Percentiles rank a stretch among this genome's conserved stretches.
Conservation (phyloP, 257 asterid genomes). For the Przewalskia tangutica region DNA sequence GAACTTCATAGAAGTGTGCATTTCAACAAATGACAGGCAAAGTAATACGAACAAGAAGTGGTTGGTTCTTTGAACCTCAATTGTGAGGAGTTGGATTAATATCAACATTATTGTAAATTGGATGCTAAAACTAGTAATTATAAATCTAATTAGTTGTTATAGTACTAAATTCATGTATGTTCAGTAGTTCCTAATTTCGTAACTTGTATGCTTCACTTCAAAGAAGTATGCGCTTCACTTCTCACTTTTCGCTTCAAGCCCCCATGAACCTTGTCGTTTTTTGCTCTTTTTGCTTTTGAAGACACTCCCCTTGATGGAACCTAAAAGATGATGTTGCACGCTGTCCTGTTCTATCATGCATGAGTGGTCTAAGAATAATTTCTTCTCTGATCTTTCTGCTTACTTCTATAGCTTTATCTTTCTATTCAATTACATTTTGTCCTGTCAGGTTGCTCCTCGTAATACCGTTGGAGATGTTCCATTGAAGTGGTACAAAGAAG, state of each 20-base stretch:
- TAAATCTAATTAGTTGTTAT: not conserved
- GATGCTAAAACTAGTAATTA: not conserved
- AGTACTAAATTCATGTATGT: too few species aligned
- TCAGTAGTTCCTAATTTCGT: too few species aligned
- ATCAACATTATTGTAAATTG: not conserved
- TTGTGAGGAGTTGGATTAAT: not conserved
- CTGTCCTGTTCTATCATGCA: not conserved
- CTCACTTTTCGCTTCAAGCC: not conserved
- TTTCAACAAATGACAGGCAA: not conserved
- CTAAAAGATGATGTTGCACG: not conserved
- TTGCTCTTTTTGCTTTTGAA: not conserved
- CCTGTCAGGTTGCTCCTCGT: slow-evolving; percentile 71
- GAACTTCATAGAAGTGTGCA: not conserved
- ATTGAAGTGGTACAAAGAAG: slow-evolving; percentile 76
- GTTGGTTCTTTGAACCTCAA: not conserved
- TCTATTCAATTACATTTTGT: slow-evolving; percentile 1
- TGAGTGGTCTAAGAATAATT: not conserved
- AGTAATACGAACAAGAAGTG: not conserved
- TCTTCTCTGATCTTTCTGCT: not conserved
- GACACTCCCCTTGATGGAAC: not conserved
- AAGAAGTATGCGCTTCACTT: not conserved
- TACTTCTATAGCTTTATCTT: not conserved
- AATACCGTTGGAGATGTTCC: slow-evolving; percentile 92
- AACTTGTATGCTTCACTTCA: too few species aligned
- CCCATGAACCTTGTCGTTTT: not conserved